A percentile compares a stretch with the other conserved stretches of the same genome.
Evolutionary conservation across 1,139 yeast species (phyloP).

Genomic region (Blastobotrys serpentis): DNA sequence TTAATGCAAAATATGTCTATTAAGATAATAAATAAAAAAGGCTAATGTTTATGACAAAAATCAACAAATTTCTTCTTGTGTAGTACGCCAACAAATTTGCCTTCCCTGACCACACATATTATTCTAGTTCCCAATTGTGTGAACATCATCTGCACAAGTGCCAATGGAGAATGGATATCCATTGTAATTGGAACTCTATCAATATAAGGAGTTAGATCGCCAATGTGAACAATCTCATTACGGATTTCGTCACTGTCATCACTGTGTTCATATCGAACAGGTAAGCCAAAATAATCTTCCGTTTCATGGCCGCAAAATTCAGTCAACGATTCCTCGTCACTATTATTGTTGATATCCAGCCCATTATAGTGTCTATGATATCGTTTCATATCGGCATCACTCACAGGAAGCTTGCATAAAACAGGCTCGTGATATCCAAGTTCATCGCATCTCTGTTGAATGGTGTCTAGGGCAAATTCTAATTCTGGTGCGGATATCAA

Average conservation of each 20-base stretch:
- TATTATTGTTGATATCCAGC: neutral
- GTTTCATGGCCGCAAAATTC: constrained; percentile 1
- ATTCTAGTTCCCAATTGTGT: constrained; percentile 56
- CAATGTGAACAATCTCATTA: constrained; percentile 34
- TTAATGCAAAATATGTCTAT: constrained; percentile 1
- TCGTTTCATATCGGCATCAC: constrained; percentile 24
- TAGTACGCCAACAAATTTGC: constrained; percentile 52
- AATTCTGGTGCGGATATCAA: constrained; percentile 53
- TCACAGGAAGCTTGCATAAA: constrained; percentile 26
- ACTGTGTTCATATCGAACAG: constrained; percentile 3
- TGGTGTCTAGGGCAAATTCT: constrained; percentile 52
- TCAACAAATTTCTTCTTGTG: constrained; percentile 59
- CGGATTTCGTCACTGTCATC: constrained; percentile 20
- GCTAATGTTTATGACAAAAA: constrained; percentile 32
- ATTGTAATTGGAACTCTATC: constrained; percentile 52
- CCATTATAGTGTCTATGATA: constrained; percentile 26
- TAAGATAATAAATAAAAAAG: neutral
- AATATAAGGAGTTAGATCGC: constrained; percentile 47
- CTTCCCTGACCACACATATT: constrained; percentile 51
- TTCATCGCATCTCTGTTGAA: constrained; percentile 40
- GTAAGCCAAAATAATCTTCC: neutral
- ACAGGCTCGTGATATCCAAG: constrained; percentile 19
- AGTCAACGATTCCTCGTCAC: neutral
- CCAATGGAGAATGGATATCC: constrained; percentile 51
- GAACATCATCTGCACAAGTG: constrained; percentile 55